Percentiles rank a stretch among this genome's conserved stretches.
Conservation (phyloP, 306 rosid species). For the Astragalus glycyphyllos region DNA sequence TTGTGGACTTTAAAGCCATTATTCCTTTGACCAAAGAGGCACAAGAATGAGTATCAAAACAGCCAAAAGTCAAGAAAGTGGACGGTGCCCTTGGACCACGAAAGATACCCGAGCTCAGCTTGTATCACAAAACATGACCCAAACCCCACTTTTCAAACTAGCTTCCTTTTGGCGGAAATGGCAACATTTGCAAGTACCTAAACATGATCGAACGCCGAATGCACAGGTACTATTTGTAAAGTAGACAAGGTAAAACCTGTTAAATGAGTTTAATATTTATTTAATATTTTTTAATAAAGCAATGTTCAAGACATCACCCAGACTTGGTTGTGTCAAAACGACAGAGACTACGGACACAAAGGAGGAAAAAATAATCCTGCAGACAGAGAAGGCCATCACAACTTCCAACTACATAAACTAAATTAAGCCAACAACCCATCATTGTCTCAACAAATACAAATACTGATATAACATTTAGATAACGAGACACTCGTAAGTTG, state of each 20-base stretch:
- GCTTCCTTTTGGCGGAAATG: neutral
- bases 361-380: neutral
- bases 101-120: neutral
- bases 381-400: constrained; percentile 28
- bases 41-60: neutral
- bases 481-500: constrained; percentile 43
- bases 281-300: constrained; percentile 4
- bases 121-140: neutral
- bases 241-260: neutral
- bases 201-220: too few relatives aligned
- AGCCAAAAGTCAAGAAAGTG: neutral
- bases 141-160: neutral
- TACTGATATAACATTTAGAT: constrained; percentile 53
- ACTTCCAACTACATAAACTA: constrained; percentile 43
- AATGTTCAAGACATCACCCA: constrained; percentile 9
- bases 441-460: constrained; percentile 49
- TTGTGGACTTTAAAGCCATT: neutral
- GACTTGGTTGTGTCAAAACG: neutral
- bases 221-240: neutral
- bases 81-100: neutral
- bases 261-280: neutral
- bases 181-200: too few relatives aligned
- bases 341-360: constrained; percentile 4
- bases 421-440: constrained; percentile 40
- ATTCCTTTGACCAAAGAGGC: neutral